phyloP scores from a whole-genome alignment of 768 basidiomycete species.

The Chlorophyllum brunneum region DNA sequence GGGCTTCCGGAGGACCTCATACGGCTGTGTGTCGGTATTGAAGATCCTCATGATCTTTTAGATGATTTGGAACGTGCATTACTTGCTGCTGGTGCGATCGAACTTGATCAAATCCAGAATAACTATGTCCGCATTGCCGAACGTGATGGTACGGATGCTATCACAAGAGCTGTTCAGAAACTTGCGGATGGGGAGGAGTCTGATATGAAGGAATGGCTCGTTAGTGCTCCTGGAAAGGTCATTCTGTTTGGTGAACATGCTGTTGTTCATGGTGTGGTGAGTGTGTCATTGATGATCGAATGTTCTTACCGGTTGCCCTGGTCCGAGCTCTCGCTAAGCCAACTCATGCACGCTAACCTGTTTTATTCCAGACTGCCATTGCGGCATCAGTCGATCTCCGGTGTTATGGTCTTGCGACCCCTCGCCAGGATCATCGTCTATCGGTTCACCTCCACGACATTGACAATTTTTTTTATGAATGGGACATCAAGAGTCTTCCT shows the following conservation, averaged over 20 bases:
- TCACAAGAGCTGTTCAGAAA: constrained; percentile 65
- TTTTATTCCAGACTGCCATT: constrained; percentile 70
- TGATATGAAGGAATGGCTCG: constrained; percentile 64
- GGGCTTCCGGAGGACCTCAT: constrained; percentile 99
- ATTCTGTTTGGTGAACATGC: constrained; percentile 99
- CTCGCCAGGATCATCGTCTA: constrained; percentile 68
- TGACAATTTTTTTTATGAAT: constrained; percentile 71
- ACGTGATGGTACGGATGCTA: constrained; percentile 27
- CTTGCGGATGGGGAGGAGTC: constrained; percentile 32
- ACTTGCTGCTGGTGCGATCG: constrained; percentile 87
- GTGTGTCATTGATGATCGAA: constrained; percentile 28
- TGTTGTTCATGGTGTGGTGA: constrained; percentile 93
- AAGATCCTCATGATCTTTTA: constrained; percentile 88
- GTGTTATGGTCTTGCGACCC: constrained; percentile 83
- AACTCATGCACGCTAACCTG: constrained; percentile 12
- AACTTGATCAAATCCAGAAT: constrained; percentile 49
- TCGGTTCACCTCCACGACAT: constrained; percentile 80
- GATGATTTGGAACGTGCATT: constrained; percentile 95
- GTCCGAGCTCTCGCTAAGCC: neutral
- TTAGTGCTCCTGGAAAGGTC: constrained; percentile 96
- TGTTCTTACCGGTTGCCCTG: neutral
- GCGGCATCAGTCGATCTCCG: constrained; percentile 95
- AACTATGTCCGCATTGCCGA: constrained; percentile 39
- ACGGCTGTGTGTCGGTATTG: constrained; percentile 96
- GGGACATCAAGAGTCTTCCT: constrained; percentile 73